These are phyloP conservation scores for Wickerhamia fluorescens DNA, from an alignment of 805 yeast species.

Conservation along the genomic window DNA sequence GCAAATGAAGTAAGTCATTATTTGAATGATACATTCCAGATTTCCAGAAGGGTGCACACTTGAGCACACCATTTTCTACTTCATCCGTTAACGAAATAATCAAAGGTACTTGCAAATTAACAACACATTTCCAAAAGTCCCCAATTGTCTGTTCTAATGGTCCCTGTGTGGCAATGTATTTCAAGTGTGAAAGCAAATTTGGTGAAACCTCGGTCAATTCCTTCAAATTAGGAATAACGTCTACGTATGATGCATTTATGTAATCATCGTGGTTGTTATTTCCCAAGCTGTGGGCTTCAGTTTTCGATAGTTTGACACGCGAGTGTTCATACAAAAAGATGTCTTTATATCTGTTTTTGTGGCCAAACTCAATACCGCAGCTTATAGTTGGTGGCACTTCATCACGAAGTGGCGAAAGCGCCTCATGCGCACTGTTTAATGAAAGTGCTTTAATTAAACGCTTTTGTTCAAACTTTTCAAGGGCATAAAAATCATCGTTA, in stretches of 20 bases:
- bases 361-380: slow-evolving; percentile 68
- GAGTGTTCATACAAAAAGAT: slow-evolving; percentile 84
- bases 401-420: slow-evolving; percentile 6
- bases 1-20: slow-evolving; percentile 16
- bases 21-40: slow-evolving; percentile 43
- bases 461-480: slow-evolving; percentile 65
- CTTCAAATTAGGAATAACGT: slow-evolving; percentile 10
- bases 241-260: slow-evolving; percentile 79
- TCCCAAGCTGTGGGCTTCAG: not conserved
- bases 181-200: slow-evolving; percentile 8
- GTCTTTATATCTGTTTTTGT: slow-evolving; percentile 71
- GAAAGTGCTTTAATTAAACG: slow-evolving; percentile 43
- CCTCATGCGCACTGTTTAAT: slow-evolving; percentile 3
- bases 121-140: slow-evolving; percentile 79
- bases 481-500: slow-evolving; percentile 42
- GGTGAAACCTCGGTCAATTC: slow-evolving; percentile 6
- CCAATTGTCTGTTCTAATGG: slow-evolving; percentile 68
- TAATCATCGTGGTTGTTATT: slow-evolving; percentile 32
- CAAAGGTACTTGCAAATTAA: slow-evolving; percentile 55
- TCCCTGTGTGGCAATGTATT: slow-evolving; percentile 79
- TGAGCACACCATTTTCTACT: slow-evolving; percentile 67
- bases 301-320: slow-evolving; percentile 59
- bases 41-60: slow-evolving; percentile 76
- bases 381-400: slow-evolving; percentile 42
- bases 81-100: slow-evolving; percentile 73